Evolutionary conservation across 441 rosid species (phyloP).

Genomic region (Macaranga tanarius): DNA sequence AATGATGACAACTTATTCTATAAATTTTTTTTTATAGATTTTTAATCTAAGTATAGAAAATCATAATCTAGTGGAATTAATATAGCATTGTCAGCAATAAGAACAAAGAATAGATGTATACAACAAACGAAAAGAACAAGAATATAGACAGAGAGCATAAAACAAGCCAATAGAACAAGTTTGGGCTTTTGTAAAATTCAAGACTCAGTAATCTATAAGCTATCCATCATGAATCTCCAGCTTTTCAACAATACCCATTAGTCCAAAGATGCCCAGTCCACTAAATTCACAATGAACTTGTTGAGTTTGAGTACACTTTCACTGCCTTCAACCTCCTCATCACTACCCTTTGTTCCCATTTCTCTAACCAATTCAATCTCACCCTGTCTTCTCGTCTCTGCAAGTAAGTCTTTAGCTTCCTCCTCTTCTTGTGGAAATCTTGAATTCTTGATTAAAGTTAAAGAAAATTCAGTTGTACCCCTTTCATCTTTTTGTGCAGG

Average conservation of each 20-base stretch:
- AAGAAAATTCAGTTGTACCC: neutral
- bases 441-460: neutral
- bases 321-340: neutral
- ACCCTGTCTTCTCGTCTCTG: neutral
- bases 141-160: neutral
- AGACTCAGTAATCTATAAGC: neutral
- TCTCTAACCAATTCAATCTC: neutral
- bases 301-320: constrained; percentile 8
- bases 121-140: neutral
- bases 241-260: neutral
- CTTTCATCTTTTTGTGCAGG: constrained; percentile 21
- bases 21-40: too few species aligned
- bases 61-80: neutral
- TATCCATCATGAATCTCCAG: too few species aligned
- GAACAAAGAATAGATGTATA: neutral
- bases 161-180: neutral
- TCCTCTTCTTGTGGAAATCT: neutral
- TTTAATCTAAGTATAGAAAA: neutral
- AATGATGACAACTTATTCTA: too few species aligned
- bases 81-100: neutral
- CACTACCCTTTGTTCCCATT: neutral
- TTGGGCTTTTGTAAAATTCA: neutral
- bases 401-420: constrained; percentile 18
- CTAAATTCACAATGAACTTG: constrained; percentile 13
- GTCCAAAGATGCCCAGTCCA: constrained; percentile 7